phyloP scores from a whole-genome alignment of 805 yeast species.

The Priceomyces carsonii region DNA sequence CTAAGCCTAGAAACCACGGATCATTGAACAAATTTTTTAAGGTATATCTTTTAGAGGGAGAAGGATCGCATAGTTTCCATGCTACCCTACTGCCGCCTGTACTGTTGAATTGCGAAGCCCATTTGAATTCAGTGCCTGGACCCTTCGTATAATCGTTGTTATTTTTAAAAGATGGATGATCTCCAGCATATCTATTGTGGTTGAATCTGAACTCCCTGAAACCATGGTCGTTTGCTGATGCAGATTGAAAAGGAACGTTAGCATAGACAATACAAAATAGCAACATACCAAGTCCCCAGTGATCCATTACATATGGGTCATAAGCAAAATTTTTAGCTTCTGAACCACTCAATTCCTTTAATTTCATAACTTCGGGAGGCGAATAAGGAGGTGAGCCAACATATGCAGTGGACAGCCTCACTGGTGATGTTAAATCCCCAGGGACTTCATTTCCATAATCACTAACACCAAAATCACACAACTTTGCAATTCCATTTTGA shows the following conservation, averaged over 20 bases:
- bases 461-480: slow-evolving; percentile 79
- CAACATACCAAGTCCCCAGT: slow-evolving; percentile 73
- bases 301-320: slow-evolving; percentile 69
- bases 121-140: slow-evolving; percentile 73
- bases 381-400: slow-evolving; percentile 84
- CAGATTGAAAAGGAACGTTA: slow-evolving; percentile 59
- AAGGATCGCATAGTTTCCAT: slow-evolving; percentile 74
- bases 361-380: slow-evolving; percentile 71
- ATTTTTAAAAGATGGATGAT: slow-evolving; percentile 51
- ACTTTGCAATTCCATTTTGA: slow-evolving; percentile 58
- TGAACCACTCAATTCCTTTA: slow-evolving; percentile 34
- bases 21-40: slow-evolving; percentile 57
- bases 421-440: slow-evolving; percentile 47
- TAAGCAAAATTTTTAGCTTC: slow-evolving; percentile 45
- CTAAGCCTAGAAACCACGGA: slow-evolving; percentile 62
- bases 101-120: slow-evolving; percentile 61
- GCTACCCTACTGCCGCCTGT: slow-evolving; percentile 67
- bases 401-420: slow-evolving; percentile 44
- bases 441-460: slow-evolving; percentile 59
- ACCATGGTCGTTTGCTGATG: slow-evolving; percentile 47
- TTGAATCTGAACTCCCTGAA: slow-evolving; percentile 57
- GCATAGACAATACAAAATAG: slow-evolving; percentile 60
- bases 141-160: slow-evolving; percentile 47
- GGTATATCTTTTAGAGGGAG: slow-evolving; percentile 52
- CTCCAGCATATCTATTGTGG: slow-evolving; percentile 40